Evolutionary conservation across 768 basidiomycete species (phyloP), one percentile per base, ranked within the genome.

Genomic region (Rhodotorula babjevae): DNA sequence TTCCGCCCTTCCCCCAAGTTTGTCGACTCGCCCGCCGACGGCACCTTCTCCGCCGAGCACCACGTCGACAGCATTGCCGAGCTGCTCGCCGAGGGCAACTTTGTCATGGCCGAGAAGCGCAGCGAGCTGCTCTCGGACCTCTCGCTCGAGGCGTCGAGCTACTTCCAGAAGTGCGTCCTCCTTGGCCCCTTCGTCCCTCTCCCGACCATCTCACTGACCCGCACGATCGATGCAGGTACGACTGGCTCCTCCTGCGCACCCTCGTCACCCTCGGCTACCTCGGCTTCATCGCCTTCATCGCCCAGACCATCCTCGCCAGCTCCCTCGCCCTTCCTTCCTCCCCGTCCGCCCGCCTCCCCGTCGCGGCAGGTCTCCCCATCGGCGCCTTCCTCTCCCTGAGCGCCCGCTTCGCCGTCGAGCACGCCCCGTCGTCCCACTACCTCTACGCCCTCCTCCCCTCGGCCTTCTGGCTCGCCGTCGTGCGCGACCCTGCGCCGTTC

Each of bases 191-290:
- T 4, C 21, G 36, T n/a, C 44, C 18, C 14, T 29, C 12, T 31
- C 62, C 40, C 49, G 47, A 29, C 12, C 15, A 33, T 23, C 31
- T 14, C 15, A 31, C 47, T 46, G 44, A 46, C 44, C 14, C 36
- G 36, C 36, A 3, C 3, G 12, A 6, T 18, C 21, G 19, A 3
- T 19, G 21, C 62, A 81, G 86, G 21, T 93, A 92, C 79, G 90
- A 93, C 78, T 87, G 90, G 27, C 82, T 86, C 44, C 81, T 92
- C 58, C 88, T 93, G 42, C 86, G 87, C 25, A 81, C 78, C 6
- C 87, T 93, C 73, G 91, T 92, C 63, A 85, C 85, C 2, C 78
- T 84, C 14, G 90, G 90, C 2, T 93, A 93, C 80, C 79, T 84
- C 6, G 90, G 90, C 64, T 93, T 91, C 90, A 86, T 86, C 29